Evolutionary conservation across 306 rosid species (phyloP).

Genomic region (Citrullus amarus): DNA sequence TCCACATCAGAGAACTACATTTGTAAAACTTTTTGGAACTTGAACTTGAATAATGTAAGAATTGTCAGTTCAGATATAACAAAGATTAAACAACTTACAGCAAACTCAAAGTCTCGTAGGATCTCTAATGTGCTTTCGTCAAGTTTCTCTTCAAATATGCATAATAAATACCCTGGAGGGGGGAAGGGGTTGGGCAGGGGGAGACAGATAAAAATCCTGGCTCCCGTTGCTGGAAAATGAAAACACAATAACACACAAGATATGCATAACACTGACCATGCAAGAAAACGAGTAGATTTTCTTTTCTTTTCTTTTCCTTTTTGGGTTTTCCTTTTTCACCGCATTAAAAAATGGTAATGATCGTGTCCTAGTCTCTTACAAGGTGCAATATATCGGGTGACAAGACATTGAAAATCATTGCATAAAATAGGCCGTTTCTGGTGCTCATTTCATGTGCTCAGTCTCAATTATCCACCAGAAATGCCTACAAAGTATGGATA

Average conservation of each 20-base stretch:
- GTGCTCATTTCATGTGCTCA: background rate
- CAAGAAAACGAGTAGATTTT: background rate
- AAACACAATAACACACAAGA: background rate
- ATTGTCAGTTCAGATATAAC: background rate
- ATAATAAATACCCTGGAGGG: conserved; percentile 72
- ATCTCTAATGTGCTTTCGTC: conserved; percentile 51
- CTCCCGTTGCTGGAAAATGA: background rate
- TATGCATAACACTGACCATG: background rate
- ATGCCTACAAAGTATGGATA: background rate
- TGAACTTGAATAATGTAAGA: background rate
- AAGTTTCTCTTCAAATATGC: conserved; percentile 70
- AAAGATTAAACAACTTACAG: conserved; percentile 40
- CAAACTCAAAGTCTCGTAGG: conserved; percentile 64
- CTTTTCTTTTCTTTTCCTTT: background rate
- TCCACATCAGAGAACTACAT: conserved; percentile 75
- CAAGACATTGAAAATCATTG: background rate
- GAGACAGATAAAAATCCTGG: background rate
- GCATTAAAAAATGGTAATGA: background rate
- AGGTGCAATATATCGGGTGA: background rate
- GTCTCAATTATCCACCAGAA: background rate
- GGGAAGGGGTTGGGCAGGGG: conserved; percentile 9
- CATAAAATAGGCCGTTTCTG: background rate
- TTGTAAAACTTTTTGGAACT: conserved; percentile 18
- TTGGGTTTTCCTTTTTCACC: background rate
- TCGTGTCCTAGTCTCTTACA: background rate